Evolutionary conservation across 2,329 filamentous ascomycete genomes (phyloP), one percentile per base, ranked within the genome.

Genomic region (Trichoderma gracile): DNA sequence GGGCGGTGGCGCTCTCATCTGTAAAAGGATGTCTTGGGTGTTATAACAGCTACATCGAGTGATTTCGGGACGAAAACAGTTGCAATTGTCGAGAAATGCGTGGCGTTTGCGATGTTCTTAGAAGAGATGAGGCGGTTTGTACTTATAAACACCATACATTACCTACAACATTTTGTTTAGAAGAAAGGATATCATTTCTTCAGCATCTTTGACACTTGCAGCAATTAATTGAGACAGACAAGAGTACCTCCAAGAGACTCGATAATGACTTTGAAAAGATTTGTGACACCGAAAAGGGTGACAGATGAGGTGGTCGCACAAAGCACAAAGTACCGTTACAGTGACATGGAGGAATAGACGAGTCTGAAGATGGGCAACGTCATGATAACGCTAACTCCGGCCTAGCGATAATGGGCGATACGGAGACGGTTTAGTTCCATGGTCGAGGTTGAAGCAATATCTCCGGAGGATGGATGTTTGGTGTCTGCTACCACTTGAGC

Each of bases 321-420:
- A 23, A 12, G 30, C 30, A 33, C 30, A 33, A 50, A 25, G 45
- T 59, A 50, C 45, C 21, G 25, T n/a, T 62, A 60, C 46, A 38
- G 33, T 38, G 12, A 38, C 33, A 3, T 38, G 12, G 33, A 38
- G 33, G 14, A 14, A 38, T 3, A 38, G 33, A 38, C 33, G 33
- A 9, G 12, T 14, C 52, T n/a, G 55, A 27, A 38, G 42, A 45
- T 45, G 19, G 49, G 49, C 42, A 62, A 62, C 59, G 59, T 62
- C 59, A 62, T 62, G 59, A 62, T 54, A 62, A 53, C 59, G 59
- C 59, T 62, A 62, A 62, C 38, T 62, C 59, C 49, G 59, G 40
- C 25, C 59, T 53, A 62, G 59, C 59, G 59, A 62, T n/a, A 54
- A 46, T 19, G 33, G 19, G 46, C 50, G 14, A 45, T 10, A 19